Conservation (phyloP, 371 early-diverging fungal genomes). For the Cladochytrium tenue region DNA sequence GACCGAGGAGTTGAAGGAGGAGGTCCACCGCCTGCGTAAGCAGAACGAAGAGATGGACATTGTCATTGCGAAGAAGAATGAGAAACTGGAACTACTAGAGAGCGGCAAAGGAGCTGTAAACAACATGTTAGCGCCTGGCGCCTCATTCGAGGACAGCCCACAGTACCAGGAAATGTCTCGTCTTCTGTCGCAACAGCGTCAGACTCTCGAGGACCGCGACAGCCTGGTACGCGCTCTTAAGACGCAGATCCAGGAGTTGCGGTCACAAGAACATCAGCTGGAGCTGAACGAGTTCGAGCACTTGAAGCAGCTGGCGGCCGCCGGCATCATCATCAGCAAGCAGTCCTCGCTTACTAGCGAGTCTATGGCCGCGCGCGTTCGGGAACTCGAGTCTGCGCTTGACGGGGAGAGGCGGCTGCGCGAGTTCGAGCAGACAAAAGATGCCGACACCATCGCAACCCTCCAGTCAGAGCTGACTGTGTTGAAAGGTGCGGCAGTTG, state of each 20-base stretch:
- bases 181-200: slow-evolving; percentile 18
- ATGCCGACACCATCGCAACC: slow-evolving; percentile 5
- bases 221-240: slow-evolving; percentile 19
- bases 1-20: slow-evolving; percentile 39
- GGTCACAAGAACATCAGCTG: slow-evolving; percentile 14
- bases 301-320: slow-evolving; percentile 17
- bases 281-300: slow-evolving; percentile 28
- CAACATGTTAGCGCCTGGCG: background rate
- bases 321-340: slow-evolving; percentile 7
- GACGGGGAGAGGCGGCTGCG: slow-evolving; percentile 11
- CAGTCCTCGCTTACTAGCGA: slow-evolving; percentile 3
- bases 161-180: slow-evolving; percentile 25
- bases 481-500: slow-evolving; percentile 13
- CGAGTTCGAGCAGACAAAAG: slow-evolving; percentile 11
- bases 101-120: slow-evolving; percentile 8
- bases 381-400: slow-evolving; percentile 9
- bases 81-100: slow-evolving; percentile 42
- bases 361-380: slow-evolving; percentile 1
- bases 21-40: slow-evolving; percentile 38
- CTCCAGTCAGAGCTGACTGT: slow-evolving; percentile 15
- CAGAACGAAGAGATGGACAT: slow-evolving; percentile 46
- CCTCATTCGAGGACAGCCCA: slow-evolving; percentile 20
- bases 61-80: slow-evolving; percentile 43
- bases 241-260: slow-evolving; percentile 23
- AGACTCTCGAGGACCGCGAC: slow-evolving; percentile 28